These are phyloP conservation scores for Adiantum capillusveneris DNA, from an alignment of 75 land plant species.

Conservation along the genomic window DNA sequence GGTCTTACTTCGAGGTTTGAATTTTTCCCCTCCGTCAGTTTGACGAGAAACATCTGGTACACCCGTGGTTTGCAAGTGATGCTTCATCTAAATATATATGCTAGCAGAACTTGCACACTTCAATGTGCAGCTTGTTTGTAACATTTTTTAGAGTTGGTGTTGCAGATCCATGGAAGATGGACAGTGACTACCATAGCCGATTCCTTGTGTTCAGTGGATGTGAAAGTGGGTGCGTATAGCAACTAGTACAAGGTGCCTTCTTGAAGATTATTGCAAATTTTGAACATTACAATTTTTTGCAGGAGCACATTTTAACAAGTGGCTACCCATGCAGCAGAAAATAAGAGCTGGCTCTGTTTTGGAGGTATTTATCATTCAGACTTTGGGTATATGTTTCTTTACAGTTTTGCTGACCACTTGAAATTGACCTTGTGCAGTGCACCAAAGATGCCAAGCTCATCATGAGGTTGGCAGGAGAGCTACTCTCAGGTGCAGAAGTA, in stretches of 20 bases:
- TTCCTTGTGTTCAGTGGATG: slow-evolving; percentile 36
- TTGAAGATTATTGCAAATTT: background rate
- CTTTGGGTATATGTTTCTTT: background rate
- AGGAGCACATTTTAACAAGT: slow-evolving; percentile 97
- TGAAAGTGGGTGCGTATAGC: slow-evolving; percentile 59
- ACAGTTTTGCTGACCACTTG: background rate
- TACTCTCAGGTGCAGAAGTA: too few relatives aligned
- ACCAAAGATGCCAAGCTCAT: background rate
- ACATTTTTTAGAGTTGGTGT: background rate
- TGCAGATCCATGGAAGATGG: slow-evolving; percentile 85
- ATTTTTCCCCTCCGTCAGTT: too few relatives aligned
- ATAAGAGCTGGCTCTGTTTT: slow-evolving; percentile 70
- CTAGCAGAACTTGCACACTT: too few relatives aligned
- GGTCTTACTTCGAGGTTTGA: slow-evolving; percentile 80
- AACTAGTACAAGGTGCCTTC: background rate
- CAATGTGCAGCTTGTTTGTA: background rate
- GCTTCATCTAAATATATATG: too few relatives aligned
- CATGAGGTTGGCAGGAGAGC: background rate
- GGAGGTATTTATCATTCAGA: slow-evolving; percentile 50
- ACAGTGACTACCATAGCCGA: slow-evolving; percentile 44
- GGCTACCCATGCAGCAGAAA: slow-evolving; percentile 91
- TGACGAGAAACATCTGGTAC: too few relatives aligned
- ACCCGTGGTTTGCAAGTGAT: too few relatives aligned
- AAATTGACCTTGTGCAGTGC: background rate
- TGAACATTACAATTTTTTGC: slow-evolving; percentile 7